phyloP scores from a whole-genome alignment of 106 monocot genomes.

The Dioscorea alata region DNA sequence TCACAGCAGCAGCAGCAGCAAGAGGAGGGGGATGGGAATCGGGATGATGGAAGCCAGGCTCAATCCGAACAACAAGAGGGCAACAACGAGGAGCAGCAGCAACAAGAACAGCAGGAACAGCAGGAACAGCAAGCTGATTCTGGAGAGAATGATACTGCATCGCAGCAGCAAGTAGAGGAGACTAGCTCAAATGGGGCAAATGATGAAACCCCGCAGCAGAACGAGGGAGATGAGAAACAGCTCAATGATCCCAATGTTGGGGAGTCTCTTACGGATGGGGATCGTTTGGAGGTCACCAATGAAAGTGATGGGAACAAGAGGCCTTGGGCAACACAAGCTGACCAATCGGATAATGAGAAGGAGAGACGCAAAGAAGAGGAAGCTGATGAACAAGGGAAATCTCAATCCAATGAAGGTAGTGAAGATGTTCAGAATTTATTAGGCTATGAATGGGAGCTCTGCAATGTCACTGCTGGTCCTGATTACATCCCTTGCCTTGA shows the following conservation, averaged over 20 bases:
- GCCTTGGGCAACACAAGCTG: constrained; percentile 46
- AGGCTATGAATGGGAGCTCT: constrained; percentile 53
- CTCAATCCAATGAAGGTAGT: constrained; percentile 9
- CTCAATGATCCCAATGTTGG: constrained; percentile 9
- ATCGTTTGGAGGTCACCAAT: not conserved
- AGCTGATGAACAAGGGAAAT: not conserved
- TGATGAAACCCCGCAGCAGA: not conserved
- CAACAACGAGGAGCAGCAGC: not conserved
- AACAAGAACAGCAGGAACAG: too few species aligned
- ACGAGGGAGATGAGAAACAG: constrained; percentile 16
- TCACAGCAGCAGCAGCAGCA: constrained; percentile 5
- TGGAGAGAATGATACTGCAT: not conserved
- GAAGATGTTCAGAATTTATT: not conserved
- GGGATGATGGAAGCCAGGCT: not conserved
- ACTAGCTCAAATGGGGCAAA: not conserved
- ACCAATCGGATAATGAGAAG: constrained; percentile 45
- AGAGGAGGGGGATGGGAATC: not conserved
- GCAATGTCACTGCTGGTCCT: constrained; percentile 64
- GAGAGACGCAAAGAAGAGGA: constrained; percentile 26
- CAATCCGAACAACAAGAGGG: not conserved
- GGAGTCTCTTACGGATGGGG: constrained; percentile 5
- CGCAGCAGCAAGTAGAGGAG: constrained; percentile 5
- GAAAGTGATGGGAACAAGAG: constrained; percentile 12
- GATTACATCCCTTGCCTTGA: constrained; percentile 94
- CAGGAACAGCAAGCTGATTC: not conserved